Evolutionary conservation across 768 basidiomycete species (phyloP).

Genomic region (Mycena floridula): DNA sequence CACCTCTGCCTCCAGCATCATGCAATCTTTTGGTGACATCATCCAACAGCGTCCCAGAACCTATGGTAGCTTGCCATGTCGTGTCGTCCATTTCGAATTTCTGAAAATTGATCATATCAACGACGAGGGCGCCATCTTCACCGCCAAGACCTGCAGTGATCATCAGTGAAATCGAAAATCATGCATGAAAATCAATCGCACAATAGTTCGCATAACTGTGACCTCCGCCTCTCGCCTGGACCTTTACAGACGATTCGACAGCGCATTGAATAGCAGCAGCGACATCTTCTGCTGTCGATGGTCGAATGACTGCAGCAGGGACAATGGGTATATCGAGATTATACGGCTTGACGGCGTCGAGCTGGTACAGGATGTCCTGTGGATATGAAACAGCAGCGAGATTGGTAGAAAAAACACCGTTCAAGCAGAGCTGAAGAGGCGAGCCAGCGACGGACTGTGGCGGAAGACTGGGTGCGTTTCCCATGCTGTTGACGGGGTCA

Average conservation of each 20-base stretch:
- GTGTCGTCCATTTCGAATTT: slow-evolving; percentile 18
- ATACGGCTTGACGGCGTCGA: slow-evolving; percentile 10
- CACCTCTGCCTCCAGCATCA: slow-evolving; percentile 14
- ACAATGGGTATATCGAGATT: slow-evolving; percentile 10
- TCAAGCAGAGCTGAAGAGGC: slow-evolving; percentile 4
- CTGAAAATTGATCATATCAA: slow-evolving; percentile 21
- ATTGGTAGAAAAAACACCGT: neutral
- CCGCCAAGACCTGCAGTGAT: slow-evolving; percentile 22
- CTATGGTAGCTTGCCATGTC: slow-evolving; percentile 19
- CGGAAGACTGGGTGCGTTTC: neutral
- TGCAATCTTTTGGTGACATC: slow-evolving; percentile 15
- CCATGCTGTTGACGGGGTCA: too few species aligned
- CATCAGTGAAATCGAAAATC: too few species aligned
- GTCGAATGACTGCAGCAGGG: slow-evolving; percentile 17
- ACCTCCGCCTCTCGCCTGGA: slow-evolving; percentile 3
- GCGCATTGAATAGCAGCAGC: slow-evolving; percentile 1
- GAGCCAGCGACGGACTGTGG: too few species aligned
- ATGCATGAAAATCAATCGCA: neutral
- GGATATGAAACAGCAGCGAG: slow-evolving; percentile 1
- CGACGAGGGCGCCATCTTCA: slow-evolving; percentile 20
- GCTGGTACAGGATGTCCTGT: slow-evolving; percentile 1
- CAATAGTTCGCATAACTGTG: slow-evolving; percentile 12
- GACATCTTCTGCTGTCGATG: slow-evolving; percentile 5
- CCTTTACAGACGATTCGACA: neutral
- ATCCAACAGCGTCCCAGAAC: slow-evolving; percentile 15